These are phyloP conservation scores for Suhomyces vadensis DNA, from an alignment of 805 yeast genomes.

Conservation along the genomic window DNA sequence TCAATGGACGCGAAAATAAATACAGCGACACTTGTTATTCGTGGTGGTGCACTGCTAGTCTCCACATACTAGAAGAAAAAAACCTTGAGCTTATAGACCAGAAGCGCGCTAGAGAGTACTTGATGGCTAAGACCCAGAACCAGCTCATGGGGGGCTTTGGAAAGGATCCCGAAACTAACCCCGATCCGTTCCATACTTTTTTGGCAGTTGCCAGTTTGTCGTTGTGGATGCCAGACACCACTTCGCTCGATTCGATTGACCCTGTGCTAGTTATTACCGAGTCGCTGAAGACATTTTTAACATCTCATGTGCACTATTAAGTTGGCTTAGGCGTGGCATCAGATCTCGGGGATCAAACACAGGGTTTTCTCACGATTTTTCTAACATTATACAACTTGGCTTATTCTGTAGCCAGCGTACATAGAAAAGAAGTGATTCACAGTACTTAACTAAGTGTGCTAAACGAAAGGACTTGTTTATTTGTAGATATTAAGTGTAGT, in stretches of 20 bases:
- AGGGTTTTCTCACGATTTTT: too few species aligned
- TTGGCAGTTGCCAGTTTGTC: conserved; percentile 58
- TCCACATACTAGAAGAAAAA: conserved; percentile 41
- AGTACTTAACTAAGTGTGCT: too few species aligned
- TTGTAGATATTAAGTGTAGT: too few species aligned
- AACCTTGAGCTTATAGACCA: conserved; percentile 36
- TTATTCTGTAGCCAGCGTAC: too few species aligned
- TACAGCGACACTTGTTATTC: conserved; percentile 84
- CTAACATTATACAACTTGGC: too few species aligned
- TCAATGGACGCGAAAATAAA: conserved; percentile 86
- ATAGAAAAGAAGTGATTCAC: too few species aligned
- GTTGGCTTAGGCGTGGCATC: too few species aligned
- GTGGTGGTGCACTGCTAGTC: conserved; percentile 75
- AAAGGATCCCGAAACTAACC: conserved; percentile 60
- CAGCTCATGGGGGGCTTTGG: conserved; percentile 72
- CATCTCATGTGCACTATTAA: conserved; percentile 1
- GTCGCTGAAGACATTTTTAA: conserved; percentile 5
- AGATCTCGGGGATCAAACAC: too few species aligned
- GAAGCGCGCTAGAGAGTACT: conserved; percentile 39
- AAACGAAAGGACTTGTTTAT: too few species aligned
- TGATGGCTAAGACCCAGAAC: conserved; percentile 61
- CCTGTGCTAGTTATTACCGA: conserved; percentile 7
- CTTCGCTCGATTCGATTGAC: conserved; percentile 7
- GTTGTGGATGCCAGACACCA: conserved; percentile 18
- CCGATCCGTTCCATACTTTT: conserved; percentile 72